Percentiles rank a stretch among this genome's conserved stretches.
Evolutionary conservation across 352 stramenopile genomes (phyloP).

Genomic region (Saprolegnia parasitica): DNA sequence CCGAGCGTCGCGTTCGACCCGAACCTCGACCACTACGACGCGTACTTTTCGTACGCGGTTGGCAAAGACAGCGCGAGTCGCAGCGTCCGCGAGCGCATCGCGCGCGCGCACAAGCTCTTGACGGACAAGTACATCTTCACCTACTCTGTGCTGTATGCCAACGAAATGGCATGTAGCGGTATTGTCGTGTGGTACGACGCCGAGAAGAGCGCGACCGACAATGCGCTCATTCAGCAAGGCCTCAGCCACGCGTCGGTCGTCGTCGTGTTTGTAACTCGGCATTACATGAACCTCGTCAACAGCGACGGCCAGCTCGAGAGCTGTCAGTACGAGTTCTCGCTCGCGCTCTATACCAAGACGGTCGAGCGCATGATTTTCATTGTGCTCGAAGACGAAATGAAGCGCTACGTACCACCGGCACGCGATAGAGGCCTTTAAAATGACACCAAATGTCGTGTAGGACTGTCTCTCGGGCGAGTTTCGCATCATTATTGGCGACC

Average conservation of each 20-base stretch:
- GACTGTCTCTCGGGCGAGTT: conserved; percentile 24
- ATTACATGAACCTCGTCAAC: conserved; percentile 30
- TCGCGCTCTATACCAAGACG: conserved; percentile 2
- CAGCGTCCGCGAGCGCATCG: conserved; percentile 2
- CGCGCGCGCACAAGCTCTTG: conserved; percentile 4
- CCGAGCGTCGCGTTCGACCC: not conserved
- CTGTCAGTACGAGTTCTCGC: conserved; percentile 25
- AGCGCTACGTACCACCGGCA: conserved; percentile 17
- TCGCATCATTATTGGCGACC: conserved; percentile 21
- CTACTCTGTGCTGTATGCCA: not conserved
- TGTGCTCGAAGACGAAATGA: conserved; percentile 27
- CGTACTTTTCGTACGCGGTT: conserved; percentile 21
- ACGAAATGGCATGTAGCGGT: not conserved
- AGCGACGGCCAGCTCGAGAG: conserved; percentile 28
- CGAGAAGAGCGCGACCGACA: conserved; percentile 13
- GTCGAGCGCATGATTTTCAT: conserved; percentile 13
- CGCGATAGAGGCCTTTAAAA: not conserved
- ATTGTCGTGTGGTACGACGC: conserved; percentile 28
- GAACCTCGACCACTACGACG: conserved; percentile 23
- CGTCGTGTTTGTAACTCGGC: conserved; percentile 21
- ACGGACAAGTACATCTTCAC: conserved; percentile 17
- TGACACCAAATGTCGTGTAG: not conserved
- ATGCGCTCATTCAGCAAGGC: conserved; percentile 24
- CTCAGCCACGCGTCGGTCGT: conserved; percentile 14
- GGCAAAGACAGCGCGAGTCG: conserved; percentile 24